Evolutionary conservation across 345 rosid species (phyloP), one percentile per base, ranked within the genome.

Genomic region (Populus tremula): DNA sequence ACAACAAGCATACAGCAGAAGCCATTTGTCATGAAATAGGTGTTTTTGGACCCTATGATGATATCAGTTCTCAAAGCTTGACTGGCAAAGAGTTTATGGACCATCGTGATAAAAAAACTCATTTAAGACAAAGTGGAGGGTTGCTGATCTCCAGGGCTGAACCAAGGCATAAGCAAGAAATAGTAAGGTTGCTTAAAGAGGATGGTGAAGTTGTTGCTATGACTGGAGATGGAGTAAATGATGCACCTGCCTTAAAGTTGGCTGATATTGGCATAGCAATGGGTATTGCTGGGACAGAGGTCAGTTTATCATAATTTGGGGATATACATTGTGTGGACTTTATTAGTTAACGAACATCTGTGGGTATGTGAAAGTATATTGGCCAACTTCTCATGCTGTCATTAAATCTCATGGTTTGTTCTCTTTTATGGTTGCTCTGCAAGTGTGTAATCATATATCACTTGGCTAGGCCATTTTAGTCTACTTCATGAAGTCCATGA

Each of bases 191-290:
- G 87, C 99, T 96, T 68, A 92, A 96, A 87, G 98, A 88, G 82
- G 97, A 92, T 70, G 97, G 96, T n/a, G 99, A 96, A 85, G 99
- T 96, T 25, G 99, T 96, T 76, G 98, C 99, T 39, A 96, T 96
- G 99, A 96, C 99, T 27, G 98, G 98, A 74, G 99, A 96, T 83
- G 99, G 98, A 82, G 98, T 93, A 72, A 96, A 96, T 76, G 99
- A 96, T 85, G 98, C 98, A 27, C 98, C 99, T 76, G 99, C 99
- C 66, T 84, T 96, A 70, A 96, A 96, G 85, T 83, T 96, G 86
- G 99, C 99, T 74, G 98, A 96, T 76, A 96, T 96, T 71, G 99
- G 99, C n/a, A 70, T 96, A 54, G 98, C 98, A 70, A 96, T 96
- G 99, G 99, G 99, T 49, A 92, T 96, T 75, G 70, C 97, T 10